Conservation (phyloP, 805 yeast species). For the Lachancea mirantina region DNA sequence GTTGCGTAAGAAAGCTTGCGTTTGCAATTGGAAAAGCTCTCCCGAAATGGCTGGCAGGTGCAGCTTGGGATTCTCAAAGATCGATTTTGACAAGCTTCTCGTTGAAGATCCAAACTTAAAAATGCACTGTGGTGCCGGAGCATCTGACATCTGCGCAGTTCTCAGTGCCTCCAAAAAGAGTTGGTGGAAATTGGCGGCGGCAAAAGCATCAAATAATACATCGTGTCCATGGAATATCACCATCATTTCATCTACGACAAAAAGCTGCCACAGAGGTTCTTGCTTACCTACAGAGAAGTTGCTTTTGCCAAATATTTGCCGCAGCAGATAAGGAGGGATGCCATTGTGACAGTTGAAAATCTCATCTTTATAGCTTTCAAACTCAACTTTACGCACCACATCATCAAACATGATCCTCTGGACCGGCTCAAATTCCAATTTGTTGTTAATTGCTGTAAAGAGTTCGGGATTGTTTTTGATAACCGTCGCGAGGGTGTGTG, state of each 20-base stretch:
- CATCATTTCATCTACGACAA: conserved; percentile 21
- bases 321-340: conserved; percentile 24
- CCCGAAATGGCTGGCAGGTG: conserved; percentile 22
- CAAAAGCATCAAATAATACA: conserved; percentile 25
- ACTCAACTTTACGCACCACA: conserved; percentile 21
- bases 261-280: conserved; percentile 25
- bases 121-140: conserved; percentile 2
- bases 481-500: conserved; percentile 18
- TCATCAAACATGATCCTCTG: conserved; percentile 16
- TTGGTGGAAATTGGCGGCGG: conserved; percentile 26
- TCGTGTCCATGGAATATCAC: conserved; percentile 29
- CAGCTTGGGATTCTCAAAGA: conserved; percentile 21
- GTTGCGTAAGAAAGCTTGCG: conserved; percentile 24
- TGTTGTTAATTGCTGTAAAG: conserved; percentile 20
- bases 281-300: conserved; percentile 16
- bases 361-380: conserved; percentile 21
- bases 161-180: conserved; percentile 17
- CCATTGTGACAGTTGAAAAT: conserved; percentile 22
- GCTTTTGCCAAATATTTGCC: conserved; percentile 23
- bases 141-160: conserved; percentile 2
- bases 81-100: conserved; percentile 19
- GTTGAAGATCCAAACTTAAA: conserved; percentile 3
- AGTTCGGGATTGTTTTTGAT: conserved; percentile 21
- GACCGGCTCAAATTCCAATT: conserved; percentile 18
- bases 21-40: conserved; percentile 21